These are phyloP conservation scores for Cyclanthera cordifolia DNA, from an alignment of 306 rosid genomes.

Conservation along the genomic window DNA sequence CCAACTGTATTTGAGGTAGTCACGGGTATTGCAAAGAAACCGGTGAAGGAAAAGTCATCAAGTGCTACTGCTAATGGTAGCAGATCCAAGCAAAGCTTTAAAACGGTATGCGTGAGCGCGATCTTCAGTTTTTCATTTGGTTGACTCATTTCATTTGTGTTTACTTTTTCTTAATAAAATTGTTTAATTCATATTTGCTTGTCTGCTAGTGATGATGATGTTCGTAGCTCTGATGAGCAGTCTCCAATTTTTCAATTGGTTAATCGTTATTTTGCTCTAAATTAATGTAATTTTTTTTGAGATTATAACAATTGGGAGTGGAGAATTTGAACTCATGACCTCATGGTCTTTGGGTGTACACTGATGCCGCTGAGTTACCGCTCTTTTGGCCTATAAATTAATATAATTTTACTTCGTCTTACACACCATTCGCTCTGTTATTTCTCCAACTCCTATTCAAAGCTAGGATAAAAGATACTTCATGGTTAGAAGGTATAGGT, in stretches of 20 bases:
- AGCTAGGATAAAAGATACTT: no score
- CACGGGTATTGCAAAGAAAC: conserved; percentile 73
- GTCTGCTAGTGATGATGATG: not conserved
- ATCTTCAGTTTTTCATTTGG: not conserved
- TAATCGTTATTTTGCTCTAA: no score
- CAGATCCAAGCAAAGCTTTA: conserved; percentile 62
- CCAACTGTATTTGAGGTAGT: conserved; percentile 79
- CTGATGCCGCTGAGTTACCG: no score
- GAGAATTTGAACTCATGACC: no score
- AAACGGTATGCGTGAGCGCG: conserved; percentile 33
- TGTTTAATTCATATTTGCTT: not conserved
- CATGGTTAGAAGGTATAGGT: no score
- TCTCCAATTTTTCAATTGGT: not conserved
- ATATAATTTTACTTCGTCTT: no score
- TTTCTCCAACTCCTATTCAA: not conserved
- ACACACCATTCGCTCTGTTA: no score
- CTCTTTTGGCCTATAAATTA: no score
- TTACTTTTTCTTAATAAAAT: not conserved
- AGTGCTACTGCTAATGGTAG: conserved; percentile 38
- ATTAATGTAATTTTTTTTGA: no score
- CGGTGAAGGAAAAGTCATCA: conserved; percentile 66
- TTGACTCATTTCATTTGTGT: not conserved
- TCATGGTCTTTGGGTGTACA: no score
- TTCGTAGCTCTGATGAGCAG: not conserved
- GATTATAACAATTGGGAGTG: no score